phyloP scores from a whole-genome alignment of 441 rosid genomes.

The Gossypium davidsonii region DNA sequence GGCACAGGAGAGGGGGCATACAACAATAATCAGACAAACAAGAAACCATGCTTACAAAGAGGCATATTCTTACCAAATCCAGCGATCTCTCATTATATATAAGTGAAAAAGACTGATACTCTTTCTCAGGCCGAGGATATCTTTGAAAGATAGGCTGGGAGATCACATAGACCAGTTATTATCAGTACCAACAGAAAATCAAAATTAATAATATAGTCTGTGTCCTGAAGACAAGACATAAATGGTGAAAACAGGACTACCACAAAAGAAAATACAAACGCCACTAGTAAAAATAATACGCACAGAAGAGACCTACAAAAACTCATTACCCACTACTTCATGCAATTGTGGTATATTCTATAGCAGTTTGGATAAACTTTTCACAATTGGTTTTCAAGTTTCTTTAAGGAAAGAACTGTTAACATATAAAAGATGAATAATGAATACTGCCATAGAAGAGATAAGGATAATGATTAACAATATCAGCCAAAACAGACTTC shows the following conservation, averaged over 20 bases:
- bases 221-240: background rate
- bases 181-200: slow-evolving; percentile 17
- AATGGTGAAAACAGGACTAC: background rate
- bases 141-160: slow-evolving; percentile 93
- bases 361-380: background rate
- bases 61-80: slow-evolving; percentile 62
- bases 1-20: slow-evolving; percentile 7
- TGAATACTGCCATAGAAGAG: background rate
- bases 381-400: background rate
- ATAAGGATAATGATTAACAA: background rate
- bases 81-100: slow-evolving; percentile 78
- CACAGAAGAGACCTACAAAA: background rate
- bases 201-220: background rate
- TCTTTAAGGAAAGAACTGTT: background rate
- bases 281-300: background rate
- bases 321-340: background rate
- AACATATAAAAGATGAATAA: background rate
- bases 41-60: slow-evolving; percentile 4
- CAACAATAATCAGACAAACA: slow-evolving; percentile 16
- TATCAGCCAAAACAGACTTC: background rate
- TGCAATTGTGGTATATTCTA: background rate
- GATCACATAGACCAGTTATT: slow-evolving; percentile 9
- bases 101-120: slow-evolving; percentile 91
- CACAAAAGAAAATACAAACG: background rate
- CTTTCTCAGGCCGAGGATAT: slow-evolving; percentile 97